Evolutionary conservation across 2,329 filamentous ascomycete species (phyloP).

Genomic region (Aureobasidium melanogenum): DNA sequence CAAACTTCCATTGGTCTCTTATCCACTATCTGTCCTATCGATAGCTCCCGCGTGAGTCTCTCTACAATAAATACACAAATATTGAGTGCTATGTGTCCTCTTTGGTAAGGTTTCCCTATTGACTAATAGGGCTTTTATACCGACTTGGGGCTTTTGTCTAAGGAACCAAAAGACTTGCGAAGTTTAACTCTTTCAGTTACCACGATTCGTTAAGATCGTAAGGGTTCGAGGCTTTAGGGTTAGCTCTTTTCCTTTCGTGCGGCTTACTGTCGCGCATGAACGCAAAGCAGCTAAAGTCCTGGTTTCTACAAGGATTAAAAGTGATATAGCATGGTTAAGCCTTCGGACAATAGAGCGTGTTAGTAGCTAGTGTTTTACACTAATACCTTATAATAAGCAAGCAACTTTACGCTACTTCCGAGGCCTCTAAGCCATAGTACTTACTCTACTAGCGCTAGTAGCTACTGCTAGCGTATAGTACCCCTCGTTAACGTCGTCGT

Average conservation of each 20-base stretch:
- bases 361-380: too few relatives aligned
- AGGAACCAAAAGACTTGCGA: background rate
- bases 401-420: too few relatives aligned
- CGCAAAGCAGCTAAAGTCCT: background rate
- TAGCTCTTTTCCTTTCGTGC: background rate
- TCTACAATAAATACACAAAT: background rate
- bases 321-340: background rate
- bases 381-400: too few relatives aligned
- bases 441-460: too few relatives aligned
- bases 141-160: background rate
- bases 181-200: background rate
- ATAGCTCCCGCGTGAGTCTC: background rate
- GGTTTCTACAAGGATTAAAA: background rate
- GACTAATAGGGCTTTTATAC: background rate
- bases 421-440: too few relatives aligned
- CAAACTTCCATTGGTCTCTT: background rate
- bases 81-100: background rate
- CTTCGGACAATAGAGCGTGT: background rate
- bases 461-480: too few relatives aligned
- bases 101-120: background rate
- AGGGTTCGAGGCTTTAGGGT: background rate
- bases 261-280: background rate
- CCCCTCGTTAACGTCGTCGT: too few relatives aligned
- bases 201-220: background rate
- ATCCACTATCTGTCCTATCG: conserved; percentile 9